A percentile compares a stretch with the other conserved stretches of the same genome.
Evolutionary conservation across 768 basidiomycete species (phyloP).

Genomic region (Amanita subjunquillea): DNA sequence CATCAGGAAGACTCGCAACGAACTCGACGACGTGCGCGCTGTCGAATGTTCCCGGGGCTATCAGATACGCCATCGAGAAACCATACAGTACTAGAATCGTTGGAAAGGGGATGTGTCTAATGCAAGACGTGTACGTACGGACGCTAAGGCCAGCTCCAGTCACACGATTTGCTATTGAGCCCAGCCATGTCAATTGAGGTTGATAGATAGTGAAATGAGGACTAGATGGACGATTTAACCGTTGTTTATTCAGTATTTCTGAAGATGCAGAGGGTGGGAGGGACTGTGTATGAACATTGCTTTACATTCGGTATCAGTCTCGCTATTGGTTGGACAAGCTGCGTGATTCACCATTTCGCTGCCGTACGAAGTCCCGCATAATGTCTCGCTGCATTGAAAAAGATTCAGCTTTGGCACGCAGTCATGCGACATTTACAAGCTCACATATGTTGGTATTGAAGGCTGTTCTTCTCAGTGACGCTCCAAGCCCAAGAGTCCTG

Average conservation of each 20-base stretch:
- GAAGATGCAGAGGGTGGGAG: conserved; percentile 45
- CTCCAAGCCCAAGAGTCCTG: conserved; percentile 32
- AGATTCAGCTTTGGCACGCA: conserved; percentile 13
- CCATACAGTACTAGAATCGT: conserved; percentile 66
- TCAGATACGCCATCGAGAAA: conserved; percentile 78
- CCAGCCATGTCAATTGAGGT: conserved; percentile 85
- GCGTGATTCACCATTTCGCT: conserved; percentile 29
- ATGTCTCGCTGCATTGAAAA: conserved; percentile 26
- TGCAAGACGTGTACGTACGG: conserved; percentile 39
- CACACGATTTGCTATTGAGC: conserved; percentile 79
- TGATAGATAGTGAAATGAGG: conserved; percentile 98
- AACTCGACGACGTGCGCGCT: conserved; percentile 68
- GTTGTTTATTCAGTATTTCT: conserved; percentile 78
- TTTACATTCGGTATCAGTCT: conserved; percentile 12
- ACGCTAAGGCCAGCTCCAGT: conserved; percentile 75
- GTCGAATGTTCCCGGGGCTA: conserved; percentile 72
- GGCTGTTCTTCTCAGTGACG: conserved; percentile 42
- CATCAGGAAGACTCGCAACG: conserved; percentile 62
- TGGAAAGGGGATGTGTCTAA: not conserved
- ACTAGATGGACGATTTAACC: conserved; percentile 78
- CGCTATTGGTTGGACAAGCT: not conserved
- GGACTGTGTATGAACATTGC: conserved; percentile 56
- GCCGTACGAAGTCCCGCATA: conserved; percentile 27
- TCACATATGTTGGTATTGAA: conserved; percentile 29
- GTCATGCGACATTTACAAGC: not conserved